Percentiles rank a stretch among this genome's conserved stretches.
Conservation (phyloP, 768 basidiomycete genomes). For the Agaricus bisporus region DNA sequence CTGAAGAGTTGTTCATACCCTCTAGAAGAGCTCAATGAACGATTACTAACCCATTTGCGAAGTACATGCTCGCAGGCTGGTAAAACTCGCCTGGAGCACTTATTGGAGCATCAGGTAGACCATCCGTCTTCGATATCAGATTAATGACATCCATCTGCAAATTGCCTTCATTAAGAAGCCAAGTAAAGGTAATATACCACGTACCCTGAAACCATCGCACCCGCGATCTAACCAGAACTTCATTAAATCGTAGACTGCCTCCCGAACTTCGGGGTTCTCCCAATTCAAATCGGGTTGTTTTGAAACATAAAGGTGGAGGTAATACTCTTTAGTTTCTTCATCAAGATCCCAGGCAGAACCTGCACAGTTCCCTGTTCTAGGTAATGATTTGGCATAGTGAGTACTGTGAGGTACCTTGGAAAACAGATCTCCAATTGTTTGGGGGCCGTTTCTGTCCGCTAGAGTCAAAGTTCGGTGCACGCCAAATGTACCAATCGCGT, state of each 20-base stretch:
- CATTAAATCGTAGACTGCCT: constrained; percentile 60
- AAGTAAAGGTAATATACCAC: constrained; percentile 16
- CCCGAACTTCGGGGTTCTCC: constrained; percentile 58
- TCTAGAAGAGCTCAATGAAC: background rate
- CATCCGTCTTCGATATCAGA: constrained; percentile 54
- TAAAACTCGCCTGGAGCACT: constrained; percentile 41
- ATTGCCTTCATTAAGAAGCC: background rate
- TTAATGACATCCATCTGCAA: constrained; percentile 67
- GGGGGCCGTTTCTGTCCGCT: constrained; percentile 54
- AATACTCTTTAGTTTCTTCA: constrained; percentile 58
- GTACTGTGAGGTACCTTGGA: constrained; percentile 42
- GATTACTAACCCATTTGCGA: constrained; percentile 50
- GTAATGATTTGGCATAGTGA: background rate
- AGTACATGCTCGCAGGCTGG: constrained; percentile 48
- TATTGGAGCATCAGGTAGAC: constrained; percentile 63
- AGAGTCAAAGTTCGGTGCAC: constrained; percentile 46
- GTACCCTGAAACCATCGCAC: constrained; percentile 68
- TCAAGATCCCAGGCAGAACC: constrained; percentile 72
- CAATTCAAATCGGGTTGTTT: constrained; percentile 78
- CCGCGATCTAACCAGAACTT: constrained; percentile 70
- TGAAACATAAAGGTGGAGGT: constrained; percentile 59
- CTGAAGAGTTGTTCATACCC: constrained; percentile 22
- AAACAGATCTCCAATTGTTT: constrained; percentile 68
- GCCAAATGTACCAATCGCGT: constrained; percentile 77
- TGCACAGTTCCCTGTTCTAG: constrained; percentile 16